A percentile compares a stretch with the other conserved stretches of the same genome.
Conservation (phyloP, 805 yeast species). For the Alloascoidea africana region DNA sequence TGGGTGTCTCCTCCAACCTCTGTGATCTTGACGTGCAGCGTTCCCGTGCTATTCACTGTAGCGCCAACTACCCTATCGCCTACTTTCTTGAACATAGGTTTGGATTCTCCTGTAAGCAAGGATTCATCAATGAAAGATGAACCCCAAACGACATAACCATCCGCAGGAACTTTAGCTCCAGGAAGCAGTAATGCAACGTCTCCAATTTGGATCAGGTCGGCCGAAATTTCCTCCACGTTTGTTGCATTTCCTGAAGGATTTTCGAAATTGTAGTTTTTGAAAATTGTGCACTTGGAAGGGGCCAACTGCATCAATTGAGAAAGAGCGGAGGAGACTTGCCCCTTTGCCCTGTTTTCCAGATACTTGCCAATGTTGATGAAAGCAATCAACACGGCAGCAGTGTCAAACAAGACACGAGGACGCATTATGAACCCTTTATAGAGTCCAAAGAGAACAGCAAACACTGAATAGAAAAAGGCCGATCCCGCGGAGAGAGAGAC, state of each 20-base stretch:
- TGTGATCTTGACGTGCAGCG: conserved; percentile 51
- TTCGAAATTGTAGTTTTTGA: conserved; percentile 23
- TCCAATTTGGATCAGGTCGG: conserved; percentile 61
- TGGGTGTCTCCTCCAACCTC: conserved; percentile 74
- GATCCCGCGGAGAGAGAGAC: conserved; percentile 71
- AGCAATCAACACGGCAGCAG: conserved; percentile 68
- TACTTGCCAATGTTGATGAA: conserved; percentile 86
- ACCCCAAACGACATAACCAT: conserved; percentile 70
- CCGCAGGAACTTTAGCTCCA: conserved; percentile 85
- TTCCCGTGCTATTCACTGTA: conserved; percentile 69
- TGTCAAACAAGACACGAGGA: conserved; percentile 72
- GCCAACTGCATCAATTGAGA: conserved; percentile 67
- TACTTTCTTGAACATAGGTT: conserved; percentile 46
- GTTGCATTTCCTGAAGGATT: conserved; percentile 7
- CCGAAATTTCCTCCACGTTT: conserved; percentile 35
- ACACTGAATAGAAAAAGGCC: conserved; percentile 60
- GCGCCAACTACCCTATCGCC: conserved; percentile 77
- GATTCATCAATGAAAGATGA: conserved; percentile 81
- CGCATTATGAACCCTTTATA: too few species aligned
- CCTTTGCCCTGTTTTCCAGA: conserved; percentile 84
- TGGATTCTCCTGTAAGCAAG: conserved; percentile 80
- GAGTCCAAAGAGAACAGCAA: conserved; percentile 40
- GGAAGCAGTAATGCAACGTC: conserved; percentile 73
- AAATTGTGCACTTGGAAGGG: conserved; percentile 60
- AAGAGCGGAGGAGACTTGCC: conserved; percentile 82